Percentiles rank a stretch among this genome's conserved stretches.
phyloP scores from a whole-genome alignment of 2,329 filamentous ascomycete species.

The Penicillium glabrum region DNA sequence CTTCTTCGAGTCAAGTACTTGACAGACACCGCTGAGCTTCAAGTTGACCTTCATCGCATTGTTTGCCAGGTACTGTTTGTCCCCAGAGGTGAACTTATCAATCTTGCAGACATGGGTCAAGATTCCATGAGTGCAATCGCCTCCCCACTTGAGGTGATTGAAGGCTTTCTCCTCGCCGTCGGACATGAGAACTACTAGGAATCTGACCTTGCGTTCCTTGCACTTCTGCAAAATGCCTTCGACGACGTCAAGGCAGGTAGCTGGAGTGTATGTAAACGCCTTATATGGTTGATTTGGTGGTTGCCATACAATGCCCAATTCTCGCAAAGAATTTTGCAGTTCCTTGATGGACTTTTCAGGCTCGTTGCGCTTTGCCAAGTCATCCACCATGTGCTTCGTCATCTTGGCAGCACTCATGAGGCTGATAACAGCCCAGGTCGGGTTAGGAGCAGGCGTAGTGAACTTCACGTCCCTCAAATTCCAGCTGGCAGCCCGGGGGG shows the following conservation, averaged over 20 bases:
- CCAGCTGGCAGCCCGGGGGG: conserved; percentile 12
- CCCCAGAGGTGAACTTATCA: conserved; percentile 46
- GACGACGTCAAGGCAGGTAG: background rate
- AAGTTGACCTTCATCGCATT: conserved; percentile 76
- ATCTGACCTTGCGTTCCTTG: background rate
- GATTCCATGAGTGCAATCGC: conserved; percentile 63
- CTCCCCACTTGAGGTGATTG: conserved; percentile 63
- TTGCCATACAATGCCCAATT: background rate
- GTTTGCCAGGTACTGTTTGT: conserved; percentile 61
- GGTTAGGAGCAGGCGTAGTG: background rate
- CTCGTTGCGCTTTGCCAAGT: background rate
- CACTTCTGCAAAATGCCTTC: background rate
- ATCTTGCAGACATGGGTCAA: conserved; percentile 63
- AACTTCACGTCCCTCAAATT: conserved; percentile 16
- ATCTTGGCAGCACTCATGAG: background rate
- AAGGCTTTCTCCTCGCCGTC: conserved; percentile 56
- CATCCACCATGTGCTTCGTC: background rate
- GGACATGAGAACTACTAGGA: conserved; percentile 52
- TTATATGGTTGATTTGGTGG: background rate
- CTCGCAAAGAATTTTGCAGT: background rate
- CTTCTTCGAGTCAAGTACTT: conserved; percentile 49
- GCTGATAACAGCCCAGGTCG: conserved; percentile 4
- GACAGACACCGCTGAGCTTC: conserved; percentile 73
- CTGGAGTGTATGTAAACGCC: background rate
- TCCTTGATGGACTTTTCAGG: background rate